Evolutionary conservation across 352 stramenopile genomes (phyloP), one percentile per base, ranked within the genome.

Genomic region (Globisporangium lucens): DNA sequence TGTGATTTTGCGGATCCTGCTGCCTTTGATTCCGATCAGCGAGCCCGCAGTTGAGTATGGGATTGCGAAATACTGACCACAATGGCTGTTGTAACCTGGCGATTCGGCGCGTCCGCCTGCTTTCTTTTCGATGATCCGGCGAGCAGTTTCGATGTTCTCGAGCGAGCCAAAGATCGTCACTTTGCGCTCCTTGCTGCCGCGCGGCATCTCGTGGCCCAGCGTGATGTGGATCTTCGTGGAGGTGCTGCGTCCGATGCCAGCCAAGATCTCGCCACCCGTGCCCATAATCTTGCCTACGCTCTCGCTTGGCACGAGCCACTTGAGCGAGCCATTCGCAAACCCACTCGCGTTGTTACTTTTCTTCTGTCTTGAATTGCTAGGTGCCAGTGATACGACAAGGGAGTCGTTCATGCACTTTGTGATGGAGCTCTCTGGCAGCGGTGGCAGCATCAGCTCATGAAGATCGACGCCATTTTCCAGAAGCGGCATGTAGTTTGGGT

Each of bases 241-340:
- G 1, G 79, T 82, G 24, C 82, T 72, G 24, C 67, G 74, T 2
- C 73, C 75, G 52, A 93, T 93, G 1, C 65, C 51, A 15, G 62
- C 68, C 7, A 89, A 66, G 35, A 86, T 87, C 9, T 35, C 43
- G 17, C 85, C 85, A 35, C 80, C 68, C 22, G 59, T 55, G 2
- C 85, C 85, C 79, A 93, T 89, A 69, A 93, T 80, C 51, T 80
- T 83, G 13, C 85, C 85, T 10, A 89, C 80, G 0, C 76, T 51
- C 35, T 86, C 76, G 8, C 67, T 70, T 33, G 67, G 65, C 10
- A 93, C 60, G 38, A 91, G 74, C 85, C 85, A 91, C 30, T 69
- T 57, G 49, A 89, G 70, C 10, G 74, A 46, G 3, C 61, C 59
- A 41, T 56, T 38, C 17, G 61, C 2, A 60, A 22, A 62, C 41